A percentile compares a stretch with the other conserved stretches of the same genome.
Evolutionary conservation across 768 basidiomycete species (phyloP).

Genomic region (Auricularia heimuer): DNA sequence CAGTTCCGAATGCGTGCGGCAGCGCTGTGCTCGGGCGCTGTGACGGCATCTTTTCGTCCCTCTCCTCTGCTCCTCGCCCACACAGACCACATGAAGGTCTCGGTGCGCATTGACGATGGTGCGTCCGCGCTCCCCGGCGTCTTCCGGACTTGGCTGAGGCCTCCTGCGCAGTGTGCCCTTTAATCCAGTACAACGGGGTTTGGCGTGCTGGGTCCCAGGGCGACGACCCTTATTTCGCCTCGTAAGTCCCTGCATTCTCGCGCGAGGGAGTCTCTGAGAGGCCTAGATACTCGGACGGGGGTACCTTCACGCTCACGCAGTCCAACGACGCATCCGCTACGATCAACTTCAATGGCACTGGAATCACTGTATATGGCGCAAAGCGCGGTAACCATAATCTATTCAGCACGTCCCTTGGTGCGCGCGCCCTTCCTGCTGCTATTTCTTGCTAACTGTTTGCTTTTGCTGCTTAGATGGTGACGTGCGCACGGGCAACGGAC

Average conservation of each 20-base stretch:
- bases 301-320: conserved; percentile 29
- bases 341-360: conserved; percentile 41
- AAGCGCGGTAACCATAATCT: conserved; percentile 32
- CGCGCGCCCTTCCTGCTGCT: too few relatives aligned
- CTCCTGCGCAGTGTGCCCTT: not conserved
- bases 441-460: too few relatives aligned
- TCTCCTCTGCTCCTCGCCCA: not conserved
- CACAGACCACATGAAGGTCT: not conserved
- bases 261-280: not conserved
- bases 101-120: not conserved
- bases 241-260: not conserved
- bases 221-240: not conserved
- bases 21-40: not conserved
- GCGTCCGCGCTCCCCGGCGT: not conserved
- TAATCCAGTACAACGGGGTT: not conserved
- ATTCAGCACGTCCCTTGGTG: not conserved
- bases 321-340: conserved; percentile 25
- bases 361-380: conserved; percentile 40
- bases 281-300: not conserved
- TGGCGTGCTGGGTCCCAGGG: not conserved
- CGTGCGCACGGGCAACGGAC: not conserved
- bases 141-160: not conserved
- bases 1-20: too few relatives aligned
- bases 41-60: not conserved
- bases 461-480: not conserved